Base-by-base conservation (phyloP, 495 filamentous ascomycete genomes). In the Amphirosellinia nigrospora region DNA sequence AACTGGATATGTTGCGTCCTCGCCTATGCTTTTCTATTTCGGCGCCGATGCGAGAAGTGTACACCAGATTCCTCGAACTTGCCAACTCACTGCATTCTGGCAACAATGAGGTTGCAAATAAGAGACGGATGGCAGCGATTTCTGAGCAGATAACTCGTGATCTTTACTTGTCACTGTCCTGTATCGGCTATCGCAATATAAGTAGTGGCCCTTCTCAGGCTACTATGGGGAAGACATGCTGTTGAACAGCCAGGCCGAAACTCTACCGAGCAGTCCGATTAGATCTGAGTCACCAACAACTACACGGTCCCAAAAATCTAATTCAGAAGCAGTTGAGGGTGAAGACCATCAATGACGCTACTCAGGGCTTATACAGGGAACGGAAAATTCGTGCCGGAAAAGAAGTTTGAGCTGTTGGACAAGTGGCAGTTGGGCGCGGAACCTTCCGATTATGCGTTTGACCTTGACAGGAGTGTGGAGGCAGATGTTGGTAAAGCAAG, bases 331-430 rank as follows among this genome's bases (percentile, higher is more conserved):
- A 7, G 62, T 38, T 7, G 69, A 71, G 13, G 41, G 60, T 9
- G 76, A 78, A 64, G 76, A 78, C 60, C 74, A 32, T 71, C 76
- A 13, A 76, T 78, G 76, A 19, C 64, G 39, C 71, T 78, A 30
- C 15, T 78, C 13, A 70, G 74, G 52, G 53, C 72, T 30, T 78
- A 78, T 52, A 78, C 74, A 13, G 74, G 76, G 39, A 78, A 68
- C 1, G 76, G 76, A 45, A 74, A 72, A 15, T 78, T 72, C 30
- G 70, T 74, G 30, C 66, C 72, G 7, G 39, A 53, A 4, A 78
- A 76, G 56, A 68, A 66, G 15, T 71, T 69, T 5, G 67, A 56
- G 52, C 74, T 78, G 34, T 58, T 78, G n/a, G 76, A 78, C 11
- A 78, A 78, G 56, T 78, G 76, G 76, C 45, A 73, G 56, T 39